Evolutionary conservation across 495 filamentous ascomycete genomes (phyloP).

Genomic region (Penicillium turbatum): DNA sequence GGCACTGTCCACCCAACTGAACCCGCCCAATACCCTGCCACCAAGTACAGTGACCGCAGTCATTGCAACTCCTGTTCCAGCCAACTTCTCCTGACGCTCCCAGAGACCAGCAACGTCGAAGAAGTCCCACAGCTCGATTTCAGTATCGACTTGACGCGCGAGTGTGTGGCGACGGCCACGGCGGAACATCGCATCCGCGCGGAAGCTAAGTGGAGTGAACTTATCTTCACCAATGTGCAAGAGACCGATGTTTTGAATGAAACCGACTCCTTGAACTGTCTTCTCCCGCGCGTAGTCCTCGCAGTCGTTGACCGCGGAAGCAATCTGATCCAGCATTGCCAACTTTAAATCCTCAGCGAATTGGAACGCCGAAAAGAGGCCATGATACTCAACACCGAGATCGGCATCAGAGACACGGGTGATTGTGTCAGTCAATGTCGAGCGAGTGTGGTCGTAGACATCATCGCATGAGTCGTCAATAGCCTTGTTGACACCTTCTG

Average conservation of each 20-base stretch:
- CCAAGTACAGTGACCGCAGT: constrained; percentile 87
- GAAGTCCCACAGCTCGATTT: constrained; percentile 88
- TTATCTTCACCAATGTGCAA: constrained; percentile 79
- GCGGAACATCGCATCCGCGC: constrained; percentile 87
- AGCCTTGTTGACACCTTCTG: constrained; percentile 71
- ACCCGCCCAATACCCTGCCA: constrained; percentile 71
- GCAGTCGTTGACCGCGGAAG: constrained; percentile 67
- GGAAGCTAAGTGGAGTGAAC: constrained; percentile 79
- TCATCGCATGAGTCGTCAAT: constrained; percentile 82
- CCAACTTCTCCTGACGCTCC: constrained; percentile 90
- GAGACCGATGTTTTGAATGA: constrained; percentile 82
- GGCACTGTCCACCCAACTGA: constrained; percentile 84
- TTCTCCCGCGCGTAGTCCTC: constrained; percentile 78
- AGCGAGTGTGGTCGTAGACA: constrained; percentile 77
- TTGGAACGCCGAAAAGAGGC: constrained; percentile 76
- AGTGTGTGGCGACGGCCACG: constrained; percentile 67
- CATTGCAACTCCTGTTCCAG: constrained; percentile 87
- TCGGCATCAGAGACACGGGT: constrained; percentile 67
- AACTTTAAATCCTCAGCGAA: constrained; percentile 91
- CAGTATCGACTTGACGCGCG: constrained; percentile 77
- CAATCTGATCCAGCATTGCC: constrained; percentile 85
- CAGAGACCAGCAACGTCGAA: constrained; percentile 79
- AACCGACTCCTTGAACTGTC: constrained; percentile 77
- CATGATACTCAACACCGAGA: constrained; percentile 80
- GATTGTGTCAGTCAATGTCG: constrained; percentile 67